Percentiles rank a stretch among this genome's conserved stretches.
These are phyloP conservation scores for Diplodia intermedia DNA, from an alignment of 2,329 filamentous ascomycete genomes.

Conservation along the genomic window DNA sequence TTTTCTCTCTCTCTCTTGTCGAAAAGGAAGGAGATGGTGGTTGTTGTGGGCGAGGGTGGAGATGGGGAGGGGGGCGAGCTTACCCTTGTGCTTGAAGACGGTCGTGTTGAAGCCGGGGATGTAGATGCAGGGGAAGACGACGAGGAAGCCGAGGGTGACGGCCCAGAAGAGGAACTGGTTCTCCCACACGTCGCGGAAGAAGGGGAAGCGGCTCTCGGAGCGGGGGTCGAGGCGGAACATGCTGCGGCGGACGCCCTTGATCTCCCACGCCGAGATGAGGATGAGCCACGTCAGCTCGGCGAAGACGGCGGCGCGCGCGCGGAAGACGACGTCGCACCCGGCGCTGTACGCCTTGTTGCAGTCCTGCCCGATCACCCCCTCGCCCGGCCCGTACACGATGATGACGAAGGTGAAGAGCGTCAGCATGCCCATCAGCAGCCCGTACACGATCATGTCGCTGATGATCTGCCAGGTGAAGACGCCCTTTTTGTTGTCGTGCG, in stretches of 20 bases:
- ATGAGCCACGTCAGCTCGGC: constrained; percentile 39
- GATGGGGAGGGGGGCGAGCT: not conserved
- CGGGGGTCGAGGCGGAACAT: constrained; percentile 38
- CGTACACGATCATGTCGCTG: constrained; percentile 47
- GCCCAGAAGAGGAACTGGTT: constrained; percentile 64
- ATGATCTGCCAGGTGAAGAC: constrained; percentile 47
- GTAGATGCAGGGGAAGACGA: constrained; percentile 63
- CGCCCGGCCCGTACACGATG: constrained; percentile 45
- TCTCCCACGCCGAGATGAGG: constrained; percentile 39
- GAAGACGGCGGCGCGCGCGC: constrained; percentile 38
- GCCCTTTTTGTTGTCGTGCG: constrained; percentile 43
- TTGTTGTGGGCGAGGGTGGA: not conserved
- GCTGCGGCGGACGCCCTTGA: constrained; percentile 37
- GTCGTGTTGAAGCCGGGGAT: constrained; percentile 39
- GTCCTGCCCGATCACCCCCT: constrained; percentile 43
- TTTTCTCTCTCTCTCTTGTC: too few species aligned
- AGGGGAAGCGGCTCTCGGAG: constrained; percentile 35
- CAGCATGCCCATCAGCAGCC: constrained; percentile 44
- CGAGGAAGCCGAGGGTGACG: constrained; percentile 63
- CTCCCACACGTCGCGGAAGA: constrained; percentile 36
- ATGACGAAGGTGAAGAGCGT: constrained; percentile 45
- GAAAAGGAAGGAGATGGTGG: too few species aligned
- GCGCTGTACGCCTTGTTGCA: constrained; percentile 44
- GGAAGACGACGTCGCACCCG: constrained; percentile 44
- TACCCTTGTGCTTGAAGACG: constrained; percentile 39